These are phyloP conservation scores for Atractiella rhizophila DNA, from an alignment of 768 basidiomycete genomes.

Conservation along the genomic window DNA sequence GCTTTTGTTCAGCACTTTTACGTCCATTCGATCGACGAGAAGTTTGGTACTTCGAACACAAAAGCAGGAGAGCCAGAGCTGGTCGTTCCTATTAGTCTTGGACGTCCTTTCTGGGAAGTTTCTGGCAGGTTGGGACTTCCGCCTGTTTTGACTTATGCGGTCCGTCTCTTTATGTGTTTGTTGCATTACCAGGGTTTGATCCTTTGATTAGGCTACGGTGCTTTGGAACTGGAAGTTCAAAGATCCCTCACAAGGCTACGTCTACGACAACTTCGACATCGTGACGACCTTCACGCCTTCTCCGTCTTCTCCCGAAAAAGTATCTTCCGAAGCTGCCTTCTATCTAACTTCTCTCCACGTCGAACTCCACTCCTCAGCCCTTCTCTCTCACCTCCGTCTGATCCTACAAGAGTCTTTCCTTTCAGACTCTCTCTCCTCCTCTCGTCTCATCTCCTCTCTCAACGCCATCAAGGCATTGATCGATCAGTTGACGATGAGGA, in stretches of 20 bases:
- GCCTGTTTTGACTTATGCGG: slow-evolving; percentile 69
- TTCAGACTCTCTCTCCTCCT: slow-evolving; percentile 38
- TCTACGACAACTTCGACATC: slow-evolving; percentile 35
- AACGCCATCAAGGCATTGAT: slow-evolving; percentile 38
- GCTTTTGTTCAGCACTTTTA: slow-evolving; percentile 77
- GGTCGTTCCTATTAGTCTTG: slow-evolving; percentile 42
- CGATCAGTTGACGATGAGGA: slow-evolving; percentile 33
- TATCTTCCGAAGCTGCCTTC: slow-evolving; percentile 74
- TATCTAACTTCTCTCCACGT: slow-evolving; percentile 64
- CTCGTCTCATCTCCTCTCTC: slow-evolving; percentile 44
- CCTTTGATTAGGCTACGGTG: no score
- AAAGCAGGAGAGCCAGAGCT: no score
- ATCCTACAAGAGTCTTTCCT: slow-evolving; percentile 77
- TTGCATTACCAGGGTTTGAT: no score
- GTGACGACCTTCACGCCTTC: slow-evolving; percentile 41
- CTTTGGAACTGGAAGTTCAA: slow-evolving; percentile 39
- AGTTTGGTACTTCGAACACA: not conserved
- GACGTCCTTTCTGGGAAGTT: slow-evolving; percentile 49
- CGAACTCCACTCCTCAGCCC: slow-evolving; percentile 60
- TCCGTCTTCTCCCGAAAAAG: no score
- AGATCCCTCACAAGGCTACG: slow-evolving; percentile 7
- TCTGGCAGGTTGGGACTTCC: slow-evolving; percentile 49
- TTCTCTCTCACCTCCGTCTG: slow-evolving; percentile 56
- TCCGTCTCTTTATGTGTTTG: no score
- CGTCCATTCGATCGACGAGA: slow-evolving; percentile 30